Percentiles rank a stretch among this genome's conserved stretches.
These are phyloP conservation scores for Musa itinerans DNA, from an alignment of 176 grass and related monocot species.

Conservation along the genomic window DNA sequence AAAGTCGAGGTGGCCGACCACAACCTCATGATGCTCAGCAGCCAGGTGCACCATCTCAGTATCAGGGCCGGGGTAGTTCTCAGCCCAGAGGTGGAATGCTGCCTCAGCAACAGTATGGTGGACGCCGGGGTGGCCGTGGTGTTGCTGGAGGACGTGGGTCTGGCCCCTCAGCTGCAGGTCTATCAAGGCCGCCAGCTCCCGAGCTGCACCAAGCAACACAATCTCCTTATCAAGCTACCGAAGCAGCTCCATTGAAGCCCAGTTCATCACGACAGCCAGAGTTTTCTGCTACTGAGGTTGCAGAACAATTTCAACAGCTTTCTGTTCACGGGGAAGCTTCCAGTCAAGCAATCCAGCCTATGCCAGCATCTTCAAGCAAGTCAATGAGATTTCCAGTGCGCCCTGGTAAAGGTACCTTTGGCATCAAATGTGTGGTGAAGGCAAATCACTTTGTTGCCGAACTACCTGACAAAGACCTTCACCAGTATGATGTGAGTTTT, in stretches of 20 bases:
- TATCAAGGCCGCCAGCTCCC: slow-evolving; percentile 47
- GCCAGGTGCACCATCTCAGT: slow-evolving; percentile 8
- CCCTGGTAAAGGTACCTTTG: slow-evolving; percentile 61
- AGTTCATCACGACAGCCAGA: slow-evolving; percentile 27
- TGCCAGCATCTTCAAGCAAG: slow-evolving; percentile 30
- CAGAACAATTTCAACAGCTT: slow-evolving; percentile 32
- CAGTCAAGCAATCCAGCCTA: slow-evolving; percentile 30
- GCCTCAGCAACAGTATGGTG: slow-evolving; percentile 18
- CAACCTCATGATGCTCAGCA: slow-evolving; percentile 14
- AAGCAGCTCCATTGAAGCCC: slow-evolving; percentile 11
- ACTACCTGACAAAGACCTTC: slow-evolving; percentile 73
- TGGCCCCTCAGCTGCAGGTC: slow-evolving; percentile 8
- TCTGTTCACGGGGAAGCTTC: slow-evolving; percentile 37
- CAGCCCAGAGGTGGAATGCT: slow-evolving; percentile 25
- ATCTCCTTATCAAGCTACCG: slow-evolving; percentile 36
- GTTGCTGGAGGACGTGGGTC: slow-evolving; percentile 20
- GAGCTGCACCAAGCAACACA: slow-evolving; percentile 90
- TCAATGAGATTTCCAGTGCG: slow-evolving; percentile 61
- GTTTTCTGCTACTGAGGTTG: slow-evolving; percentile 11
- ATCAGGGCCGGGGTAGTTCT: slow-evolving; percentile 5
- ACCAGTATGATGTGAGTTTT: slow-evolving; percentile 81
- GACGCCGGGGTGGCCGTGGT: slow-evolving; percentile 1
- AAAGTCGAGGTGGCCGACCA: slow-evolving; percentile 14
- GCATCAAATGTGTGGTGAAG: slow-evolving; percentile 60
- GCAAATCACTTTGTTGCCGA: slow-evolving; percentile 93